Evolutionary conservation across 805 yeast species (phyloP).

Genomic region (Metschnikowia cerradonensis): DNA sequence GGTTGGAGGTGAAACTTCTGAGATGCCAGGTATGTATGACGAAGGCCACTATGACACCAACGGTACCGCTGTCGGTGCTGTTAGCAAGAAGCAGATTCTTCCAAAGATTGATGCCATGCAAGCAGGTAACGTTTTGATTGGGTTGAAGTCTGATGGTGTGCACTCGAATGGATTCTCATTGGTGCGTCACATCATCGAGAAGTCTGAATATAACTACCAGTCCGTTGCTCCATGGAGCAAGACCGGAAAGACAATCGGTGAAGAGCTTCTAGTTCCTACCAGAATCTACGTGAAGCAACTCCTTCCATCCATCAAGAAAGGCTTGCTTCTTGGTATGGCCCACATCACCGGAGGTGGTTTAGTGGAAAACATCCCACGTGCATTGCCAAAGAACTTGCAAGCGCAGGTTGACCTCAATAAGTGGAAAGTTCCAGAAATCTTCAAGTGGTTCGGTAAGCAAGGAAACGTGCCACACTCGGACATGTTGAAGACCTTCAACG

Average conservation of each 20-base stretch:
- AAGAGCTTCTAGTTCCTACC: slow-evolving; percentile 84
- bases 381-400: slow-evolving; percentile 73
- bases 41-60: slow-evolving; percentile 96
- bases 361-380: slow-evolving; percentile 93
- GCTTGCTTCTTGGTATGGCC: slow-evolving; percentile 78
- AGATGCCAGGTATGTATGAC: slow-evolving; percentile 98
- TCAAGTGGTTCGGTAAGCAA: slow-evolving; percentile 88
- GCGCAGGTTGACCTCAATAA: slow-evolving; percentile 74
- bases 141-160: slow-evolving; percentile 85
- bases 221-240: slow-evolving; percentile 83
- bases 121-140: slow-evolving; percentile 78
- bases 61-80: slow-evolving; percentile 99
- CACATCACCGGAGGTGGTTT: slow-evolving; percentile 99
- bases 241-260: slow-evolving; percentile 66
- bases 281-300: slow-evolving; percentile 91
- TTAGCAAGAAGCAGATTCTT: slow-evolving; percentile 63
- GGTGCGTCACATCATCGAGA: slow-evolving; percentile 86
- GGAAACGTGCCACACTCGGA: slow-evolving; percentile 88
- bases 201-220: slow-evolving; percentile 63
- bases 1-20: slow-evolving; percentile 98
- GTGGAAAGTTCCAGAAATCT: slow-evolving; percentile 86
- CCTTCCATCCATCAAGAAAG: slow-evolving; percentile 65
- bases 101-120: slow-evolving; percentile 69
- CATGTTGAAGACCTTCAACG: slow-evolving; percentile 83
- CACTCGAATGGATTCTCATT: slow-evolving; percentile 97